phyloP scores from a whole-genome alignment of 1,284 basidiomycete species.

The Microbotryum violaceum region DNA sequence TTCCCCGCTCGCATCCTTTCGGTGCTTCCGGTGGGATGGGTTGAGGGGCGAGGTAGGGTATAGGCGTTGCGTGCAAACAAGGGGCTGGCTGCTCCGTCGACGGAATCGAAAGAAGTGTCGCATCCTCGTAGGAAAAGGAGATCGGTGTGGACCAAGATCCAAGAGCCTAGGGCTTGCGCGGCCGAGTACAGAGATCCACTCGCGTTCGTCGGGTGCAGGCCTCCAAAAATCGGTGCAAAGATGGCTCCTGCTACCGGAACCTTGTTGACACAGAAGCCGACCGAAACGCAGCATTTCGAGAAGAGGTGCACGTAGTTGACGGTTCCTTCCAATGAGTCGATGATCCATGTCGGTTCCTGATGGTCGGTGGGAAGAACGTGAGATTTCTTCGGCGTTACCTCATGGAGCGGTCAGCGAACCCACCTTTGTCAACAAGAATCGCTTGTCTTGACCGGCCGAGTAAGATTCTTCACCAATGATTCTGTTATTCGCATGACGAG shows the following conservation, averaged over 20 bases:
- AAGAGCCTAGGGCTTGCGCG: conserved; percentile 31
- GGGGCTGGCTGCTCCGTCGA: conserved; percentile 13
- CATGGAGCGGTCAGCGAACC: background rate
- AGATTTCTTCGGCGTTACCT: no score
- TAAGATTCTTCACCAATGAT: conserved; percentile 36
- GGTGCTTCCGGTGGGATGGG: conserved; percentile 34
- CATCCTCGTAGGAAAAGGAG: conserved; percentile 20
- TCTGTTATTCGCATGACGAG: conserved; percentile 6
- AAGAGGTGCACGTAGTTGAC: conserved; percentile 35
- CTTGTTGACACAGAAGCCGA: conserved; percentile 35
- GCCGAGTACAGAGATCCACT: conserved; percentile 35
- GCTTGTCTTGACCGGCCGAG: conserved; percentile 34
- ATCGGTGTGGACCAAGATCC: conserved; percentile 35
- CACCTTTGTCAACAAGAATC: conserved; percentile 33
- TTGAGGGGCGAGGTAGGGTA: conserved; percentile 34
- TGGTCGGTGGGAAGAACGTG: background rate
- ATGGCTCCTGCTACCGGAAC: conserved; percentile 35
- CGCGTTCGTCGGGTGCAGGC: conserved; percentile 31
- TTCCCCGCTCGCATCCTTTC: conserved; percentile 38
- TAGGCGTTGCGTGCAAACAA: conserved; percentile 25
- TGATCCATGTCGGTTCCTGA: conserved; percentile 36
- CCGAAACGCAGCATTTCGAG: conserved; percentile 31
- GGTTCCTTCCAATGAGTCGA: conserved; percentile 37
- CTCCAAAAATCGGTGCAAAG: conserved; percentile 35
- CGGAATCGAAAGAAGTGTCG: conserved; percentile 7